Percentiles rank a stretch among this genome's conserved stretches.
These are phyloP conservation scores for Mycena amicta DNA, from an alignment of 768 basidiomycete species.

Conservation along the genomic window DNA sequence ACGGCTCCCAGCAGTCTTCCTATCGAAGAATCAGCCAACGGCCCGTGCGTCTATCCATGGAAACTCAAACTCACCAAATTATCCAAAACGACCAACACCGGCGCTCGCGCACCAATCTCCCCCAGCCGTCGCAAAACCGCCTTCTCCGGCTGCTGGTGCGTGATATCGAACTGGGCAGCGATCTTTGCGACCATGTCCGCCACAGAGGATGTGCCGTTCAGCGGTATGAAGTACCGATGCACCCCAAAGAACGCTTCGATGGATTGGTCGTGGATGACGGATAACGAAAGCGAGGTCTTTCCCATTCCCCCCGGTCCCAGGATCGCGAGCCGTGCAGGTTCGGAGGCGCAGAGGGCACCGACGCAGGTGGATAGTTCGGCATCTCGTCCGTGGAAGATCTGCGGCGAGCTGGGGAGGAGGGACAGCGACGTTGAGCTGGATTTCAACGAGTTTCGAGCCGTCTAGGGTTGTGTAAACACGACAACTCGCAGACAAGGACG, in stretches of 20 bases:
- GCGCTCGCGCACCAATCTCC: too few species aligned
- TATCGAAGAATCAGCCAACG: too few species aligned
- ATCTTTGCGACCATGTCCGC: not conserved
- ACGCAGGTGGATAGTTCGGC: too few species aligned
- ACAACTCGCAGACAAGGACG: too few species aligned
- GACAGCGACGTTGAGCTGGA: too few species aligned
- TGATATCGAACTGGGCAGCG: not conserved
- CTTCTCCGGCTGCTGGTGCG: not conserved
- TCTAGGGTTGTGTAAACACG: too few species aligned
- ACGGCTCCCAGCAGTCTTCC: slow-evolving; percentile 20
- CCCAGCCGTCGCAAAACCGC: too few species aligned
- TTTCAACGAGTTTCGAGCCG: too few species aligned
- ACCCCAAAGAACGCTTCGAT: not conserved
- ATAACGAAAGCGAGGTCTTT: slow-evolving; percentile 16
- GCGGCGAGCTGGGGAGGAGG: too few species aligned
- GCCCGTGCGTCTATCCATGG: too few species aligned
- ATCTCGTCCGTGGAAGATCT: too few species aligned
- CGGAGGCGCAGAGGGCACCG: not conserved
- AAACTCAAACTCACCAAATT: slow-evolving; percentile 7
- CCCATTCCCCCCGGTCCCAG: slow-evolving; percentile 7
- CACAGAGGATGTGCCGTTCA: not conserved
- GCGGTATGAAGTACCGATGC: slow-evolving; percentile 11
- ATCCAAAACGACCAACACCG: slow-evolving; percentile 10
- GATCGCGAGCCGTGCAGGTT: slow-evolving; percentile 8
- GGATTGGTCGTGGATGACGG: slow-evolving; percentile 4